Evolutionary conservation across 2,329 filamentous ascomycete species (phyloP).

Genomic region (Trichothecium roseum): DNA sequence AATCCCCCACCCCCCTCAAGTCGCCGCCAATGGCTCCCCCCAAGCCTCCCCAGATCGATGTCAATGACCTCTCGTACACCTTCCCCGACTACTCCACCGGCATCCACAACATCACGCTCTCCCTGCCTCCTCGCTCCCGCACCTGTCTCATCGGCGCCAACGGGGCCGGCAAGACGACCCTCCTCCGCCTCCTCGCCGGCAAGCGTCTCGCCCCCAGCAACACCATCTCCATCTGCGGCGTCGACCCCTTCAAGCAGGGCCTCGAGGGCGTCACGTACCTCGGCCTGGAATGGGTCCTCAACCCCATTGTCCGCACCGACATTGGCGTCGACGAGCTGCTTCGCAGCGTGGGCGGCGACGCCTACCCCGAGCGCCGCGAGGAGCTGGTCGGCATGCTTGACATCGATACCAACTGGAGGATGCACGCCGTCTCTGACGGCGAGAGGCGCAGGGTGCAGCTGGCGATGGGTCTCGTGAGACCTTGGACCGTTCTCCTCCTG

Average conservation of each 20-base stretch:
- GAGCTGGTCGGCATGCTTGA: constrained; percentile 83
- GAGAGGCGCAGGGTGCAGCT: constrained; percentile 87
- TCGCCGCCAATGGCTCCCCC: constrained; percentile 17
- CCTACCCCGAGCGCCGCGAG: constrained; percentile 71
- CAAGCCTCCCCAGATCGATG: constrained; percentile 52
- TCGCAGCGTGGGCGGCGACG: constrained; percentile 73
- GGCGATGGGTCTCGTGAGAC: constrained; percentile 86
- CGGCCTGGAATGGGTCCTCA: constrained; percentile 94
- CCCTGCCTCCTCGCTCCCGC: constrained; percentile 71
- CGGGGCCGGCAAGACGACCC: constrained; percentile 92
- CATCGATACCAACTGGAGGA: constrained; percentile 84
- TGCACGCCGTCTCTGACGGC: constrained; percentile 92
- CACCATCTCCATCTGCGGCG: constrained; percentile 67
- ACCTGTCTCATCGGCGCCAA: constrained; percentile 94
- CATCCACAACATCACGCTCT: constrained; percentile 60
- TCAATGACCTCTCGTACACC: constrained; percentile 71
- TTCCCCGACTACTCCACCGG: constrained; percentile 83
- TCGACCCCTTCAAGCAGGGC: constrained; percentile 84
- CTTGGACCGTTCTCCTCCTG: constrained; percentile 82
- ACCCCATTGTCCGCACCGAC: constrained; percentile 90
- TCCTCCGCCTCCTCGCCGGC: constrained; percentile 86
- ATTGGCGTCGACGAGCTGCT: constrained; percentile 86
- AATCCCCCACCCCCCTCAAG: too few species aligned
- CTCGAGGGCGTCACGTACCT: constrained; percentile 95
- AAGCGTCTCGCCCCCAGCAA: constrained; percentile 78